Percentiles rank a stretch among this genome's conserved stretches.
phyloP scores from a whole-genome alignment of 2,329 filamentous ascomycete genomes.

The Fusarium falciforme region DNA sequence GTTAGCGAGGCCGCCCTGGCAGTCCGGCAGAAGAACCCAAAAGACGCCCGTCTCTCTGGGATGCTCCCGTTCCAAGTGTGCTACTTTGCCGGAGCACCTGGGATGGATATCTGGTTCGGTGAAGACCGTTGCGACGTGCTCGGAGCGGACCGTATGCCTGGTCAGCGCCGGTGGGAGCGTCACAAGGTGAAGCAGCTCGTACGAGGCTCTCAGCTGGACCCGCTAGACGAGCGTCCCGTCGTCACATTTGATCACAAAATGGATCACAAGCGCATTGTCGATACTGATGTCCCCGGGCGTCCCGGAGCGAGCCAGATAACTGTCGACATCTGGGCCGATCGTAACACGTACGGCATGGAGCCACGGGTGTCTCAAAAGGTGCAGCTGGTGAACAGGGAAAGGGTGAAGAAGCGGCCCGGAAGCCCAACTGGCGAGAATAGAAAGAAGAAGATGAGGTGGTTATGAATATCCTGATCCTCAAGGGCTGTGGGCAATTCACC shows the following conservation, averaged over 20 bases:
- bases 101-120: constrained; percentile 38
- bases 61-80: constrained; percentile 44
- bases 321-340: constrained; percentile 11
- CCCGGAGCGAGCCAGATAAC: constrained; percentile 29
- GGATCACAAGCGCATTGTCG: constrained; percentile 16
- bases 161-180: constrained; percentile 37
- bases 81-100: constrained; percentile 36
- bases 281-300: constrained; percentile 24
- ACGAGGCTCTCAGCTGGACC: constrained; percentile 6
- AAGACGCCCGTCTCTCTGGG: constrained; percentile 37
- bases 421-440: not conserved
- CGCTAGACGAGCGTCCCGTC: constrained; percentile 20
- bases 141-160: constrained; percentile 44
- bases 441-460: not conserved
- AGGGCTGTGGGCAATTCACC: not conserved
- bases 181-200: constrained; percentile 19
- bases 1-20: constrained; percentile 34
- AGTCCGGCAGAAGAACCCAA: constrained; percentile 7
- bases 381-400: not conserved
- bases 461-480: not conserved
- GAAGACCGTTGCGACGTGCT: constrained; percentile 43
- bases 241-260: constrained; percentile 33
- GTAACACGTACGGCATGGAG: constrained; percentile 19
- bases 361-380: not conserved
- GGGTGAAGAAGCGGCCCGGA: not conserved